Evolutionary conservation across 2,329 filamentous ascomycete species (phyloP), one percentile per base, ranked within the genome.

Genomic region (Sphaerulina vaccinii): DNA sequence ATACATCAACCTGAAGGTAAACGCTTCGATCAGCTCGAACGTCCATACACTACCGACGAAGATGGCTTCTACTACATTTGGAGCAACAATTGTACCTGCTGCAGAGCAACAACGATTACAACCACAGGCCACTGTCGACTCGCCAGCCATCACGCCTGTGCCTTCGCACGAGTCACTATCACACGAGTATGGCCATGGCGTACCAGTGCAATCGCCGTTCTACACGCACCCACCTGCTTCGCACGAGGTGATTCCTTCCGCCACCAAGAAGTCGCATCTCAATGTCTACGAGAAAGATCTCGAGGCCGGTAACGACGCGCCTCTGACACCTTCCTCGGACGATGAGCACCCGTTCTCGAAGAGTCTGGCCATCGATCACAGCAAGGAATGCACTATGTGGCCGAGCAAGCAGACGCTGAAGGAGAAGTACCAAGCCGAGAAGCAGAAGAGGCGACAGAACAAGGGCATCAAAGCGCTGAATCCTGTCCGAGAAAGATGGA

Each of bases 321-420:
- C 65, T 36, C 52, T 64, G 23, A 55, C 71, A 10, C 65, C 70
- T 33, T 65, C 65, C 9, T 56, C 69, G 16, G 69, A 68, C 55
- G 60, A 65, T n/a, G 56, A 59, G 22, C 60, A 73, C 69, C 61
- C 75, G 60, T 62, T 67, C 56, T 60, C 65, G 65, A 52, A 67
- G 66, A 73, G 72, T 57, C 55, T 68, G 49, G 68, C 65, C 21
- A 67, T 76, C 55, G 73, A 75, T 55, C 63, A 69, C 47, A 68
- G 69, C 58, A 75, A 75, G 62, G 75, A 78, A 54, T 77, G 74
- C 70, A 73, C 70, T 57, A 77, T 78, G 74, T 78, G 75, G 75
- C 75, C 75, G 6, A 73, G 73, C 36, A 71, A 71, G 58, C 70
- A 75, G 63, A 74, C 74, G 24, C 69, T 78, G 51, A 66, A 72